These are phyloP conservation scores for Colletotrichum sp. DNA, from an alignment of 2,329 filamentous ascomycete genomes.

Conservation along the genomic window DNA sequence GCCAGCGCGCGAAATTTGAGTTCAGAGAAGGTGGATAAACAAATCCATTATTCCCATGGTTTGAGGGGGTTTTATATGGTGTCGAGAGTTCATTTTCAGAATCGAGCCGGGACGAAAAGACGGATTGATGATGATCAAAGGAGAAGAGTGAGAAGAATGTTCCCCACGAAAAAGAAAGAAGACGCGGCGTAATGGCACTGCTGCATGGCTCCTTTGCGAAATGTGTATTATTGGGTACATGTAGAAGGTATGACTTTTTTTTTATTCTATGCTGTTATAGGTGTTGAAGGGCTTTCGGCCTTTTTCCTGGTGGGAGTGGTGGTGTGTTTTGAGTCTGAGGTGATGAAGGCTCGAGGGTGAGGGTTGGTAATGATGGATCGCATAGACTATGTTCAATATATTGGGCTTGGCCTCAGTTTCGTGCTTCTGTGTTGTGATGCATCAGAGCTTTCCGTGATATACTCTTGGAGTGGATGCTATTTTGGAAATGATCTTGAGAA, in stretches of 20 bases:
- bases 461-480: too few relatives aligned
- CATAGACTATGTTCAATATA: too few relatives aligned
- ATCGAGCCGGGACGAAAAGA: background rate
- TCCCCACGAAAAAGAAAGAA: background rate
- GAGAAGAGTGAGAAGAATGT: background rate
- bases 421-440: too few relatives aligned
- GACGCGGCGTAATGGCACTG: background rate
- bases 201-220: constrained; percentile 1
- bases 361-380: too few relatives aligned
- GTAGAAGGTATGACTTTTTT: constrained; percentile 7
- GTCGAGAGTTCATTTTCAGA: background rate
- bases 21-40: background rate
- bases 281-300: background rate
- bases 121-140: background rate
- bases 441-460: too few relatives aligned
- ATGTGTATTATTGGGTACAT: constrained; percentile 16
- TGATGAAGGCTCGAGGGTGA: too few relatives aligned
- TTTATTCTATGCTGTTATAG: background rate
- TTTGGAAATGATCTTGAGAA: too few relatives aligned
- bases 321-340: too few relatives aligned
- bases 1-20: background rate
- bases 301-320: background rate
- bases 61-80: background rate
- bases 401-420: too few relatives aligned
- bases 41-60: background rate